phyloP scores from a whole-genome alignment of 371 early-diverging fungal species.

The Lichtheimia corymbifera region DNA sequence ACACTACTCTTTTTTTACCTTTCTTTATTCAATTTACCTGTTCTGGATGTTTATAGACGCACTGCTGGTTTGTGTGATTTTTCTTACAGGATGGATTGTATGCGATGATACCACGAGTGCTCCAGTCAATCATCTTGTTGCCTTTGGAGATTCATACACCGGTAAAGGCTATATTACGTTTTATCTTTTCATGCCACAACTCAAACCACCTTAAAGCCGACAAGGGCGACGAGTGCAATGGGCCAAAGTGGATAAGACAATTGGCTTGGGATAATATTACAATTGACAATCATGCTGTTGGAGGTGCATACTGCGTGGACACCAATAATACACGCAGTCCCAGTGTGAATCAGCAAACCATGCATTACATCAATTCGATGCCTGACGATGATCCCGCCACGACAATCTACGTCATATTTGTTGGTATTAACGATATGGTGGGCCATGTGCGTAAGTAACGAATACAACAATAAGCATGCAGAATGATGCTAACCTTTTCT shows the following conservation, averaged over 20 bases:
- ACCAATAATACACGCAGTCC: neutral
- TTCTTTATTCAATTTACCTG: too few species aligned
- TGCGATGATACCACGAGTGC: neutral
- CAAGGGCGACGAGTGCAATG: constrained; percentile 5
- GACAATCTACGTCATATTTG: constrained; percentile 8
- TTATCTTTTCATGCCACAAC: neutral
- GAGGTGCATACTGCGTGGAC: constrained; percentile 12
- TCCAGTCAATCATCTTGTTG: constrained; percentile 4
- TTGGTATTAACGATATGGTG: constrained; percentile 18
- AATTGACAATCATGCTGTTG: constrained; percentile 12
- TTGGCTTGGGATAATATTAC: constrained; percentile 13
- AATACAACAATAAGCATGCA: neutral
- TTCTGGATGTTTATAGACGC: too few species aligned
- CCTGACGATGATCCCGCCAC: constrained; percentile 1
- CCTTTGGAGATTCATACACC: constrained; percentile 17
- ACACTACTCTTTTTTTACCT: too few species aligned
- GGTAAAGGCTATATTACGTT: neutral
- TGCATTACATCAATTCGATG: neutral
- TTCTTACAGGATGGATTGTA: too few species aligned
- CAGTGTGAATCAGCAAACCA: constrained; percentile 1
- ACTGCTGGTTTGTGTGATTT: too few species aligned
- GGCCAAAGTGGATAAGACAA: constrained; percentile 15
- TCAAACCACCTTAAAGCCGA: constrained; percentile 3
- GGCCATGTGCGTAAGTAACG: constrained; percentile 1
- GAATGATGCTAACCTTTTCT: neutral